Conservation (phyloP, 345 rosid species). For the Salix udensis region DNA sequence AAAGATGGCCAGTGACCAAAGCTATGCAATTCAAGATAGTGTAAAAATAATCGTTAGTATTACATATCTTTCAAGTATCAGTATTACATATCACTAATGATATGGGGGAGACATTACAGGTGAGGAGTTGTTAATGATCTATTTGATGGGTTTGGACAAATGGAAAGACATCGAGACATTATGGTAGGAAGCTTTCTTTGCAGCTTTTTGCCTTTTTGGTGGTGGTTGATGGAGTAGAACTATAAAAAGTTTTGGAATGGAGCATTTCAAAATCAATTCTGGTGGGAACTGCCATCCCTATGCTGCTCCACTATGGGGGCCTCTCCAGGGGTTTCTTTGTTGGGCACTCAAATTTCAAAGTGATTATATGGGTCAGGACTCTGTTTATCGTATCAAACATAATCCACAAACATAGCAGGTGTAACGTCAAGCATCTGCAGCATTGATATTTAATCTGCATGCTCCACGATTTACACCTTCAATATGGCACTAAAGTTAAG, state of each 20-base stretch:
- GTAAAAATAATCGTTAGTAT: background rate
- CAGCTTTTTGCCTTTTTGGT: background rate
- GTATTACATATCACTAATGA: background rate
- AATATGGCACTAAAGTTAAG: background rate
- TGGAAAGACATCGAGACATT: background rate
- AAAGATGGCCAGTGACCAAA: background rate
- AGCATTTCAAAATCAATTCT: background rate
- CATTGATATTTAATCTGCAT: background rate
- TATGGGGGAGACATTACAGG: background rate
- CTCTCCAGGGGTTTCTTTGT: background rate
- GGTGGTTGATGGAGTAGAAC: background rate
- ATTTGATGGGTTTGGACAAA: background rate
- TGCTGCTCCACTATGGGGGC: background rate
- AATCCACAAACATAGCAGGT: background rate
- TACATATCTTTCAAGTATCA: background rate
- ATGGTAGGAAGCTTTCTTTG: background rate
- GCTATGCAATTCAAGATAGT: background rate
- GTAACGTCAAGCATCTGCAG: background rate
- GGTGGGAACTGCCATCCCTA: background rate
- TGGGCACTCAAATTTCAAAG: background rate
- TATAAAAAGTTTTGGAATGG: background rate
- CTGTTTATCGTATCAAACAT: background rate
- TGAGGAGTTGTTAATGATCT: background rate
- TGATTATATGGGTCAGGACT: background rate
- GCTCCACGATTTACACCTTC: background rate